Percentiles rank a stretch among this genome's conserved stretches.
phyloP scores from a whole-genome alignment of 257 asterid species.

The Ilex asprella region DNA sequence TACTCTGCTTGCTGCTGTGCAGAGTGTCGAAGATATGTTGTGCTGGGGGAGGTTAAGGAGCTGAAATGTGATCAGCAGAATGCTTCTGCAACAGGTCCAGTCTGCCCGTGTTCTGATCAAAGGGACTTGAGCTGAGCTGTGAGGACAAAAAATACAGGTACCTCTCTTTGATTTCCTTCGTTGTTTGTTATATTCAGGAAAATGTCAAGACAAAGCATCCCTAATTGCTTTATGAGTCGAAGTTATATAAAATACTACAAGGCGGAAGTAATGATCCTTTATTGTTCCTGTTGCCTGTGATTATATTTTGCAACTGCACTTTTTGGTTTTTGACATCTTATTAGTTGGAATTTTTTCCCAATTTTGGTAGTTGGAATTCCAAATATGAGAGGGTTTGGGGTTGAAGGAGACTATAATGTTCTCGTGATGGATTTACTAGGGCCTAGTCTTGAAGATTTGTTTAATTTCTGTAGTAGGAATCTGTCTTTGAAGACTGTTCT shows the following conservation, averaged over 20 bases:
- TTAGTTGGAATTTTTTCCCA: constrained; percentile 4
- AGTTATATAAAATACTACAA: constrained; percentile 55
- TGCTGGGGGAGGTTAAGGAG: too few relatives aligned
- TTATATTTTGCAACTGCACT: background rate
- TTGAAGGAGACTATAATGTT: constrained; percentile 69
- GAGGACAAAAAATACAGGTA: too few relatives aligned
- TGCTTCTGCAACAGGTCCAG: too few relatives aligned
- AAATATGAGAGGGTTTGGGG: constrained; percentile 56
- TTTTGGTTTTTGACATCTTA: background rate
- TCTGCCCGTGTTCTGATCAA: too few relatives aligned
- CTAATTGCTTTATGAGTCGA: constrained; percentile 60
- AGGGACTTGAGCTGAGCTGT: too few relatives aligned
- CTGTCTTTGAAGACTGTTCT: constrained; percentile 65
- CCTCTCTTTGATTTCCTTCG: constrained; percentile 10
- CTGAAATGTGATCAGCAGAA: too few relatives aligned
- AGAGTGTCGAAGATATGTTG: too few relatives aligned
- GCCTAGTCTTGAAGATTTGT: constrained; percentile 72
- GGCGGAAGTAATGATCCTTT: constrained; percentile 53
- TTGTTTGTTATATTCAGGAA: constrained; percentile 36
- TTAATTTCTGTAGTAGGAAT: constrained; percentile 62
- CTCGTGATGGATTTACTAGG: constrained; percentile 72
- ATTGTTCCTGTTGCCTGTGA: constrained; percentile 11
- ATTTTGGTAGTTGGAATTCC: constrained; percentile 53
- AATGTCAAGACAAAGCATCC: constrained; percentile 64
- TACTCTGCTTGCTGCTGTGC: too few relatives aligned